A percentile compares a stretch with the other conserved stretches of the same genome.
Evolutionary conservation across 352 stramenopile species (phyloP).

Genomic region (Pythium phragmiticola): DNA sequence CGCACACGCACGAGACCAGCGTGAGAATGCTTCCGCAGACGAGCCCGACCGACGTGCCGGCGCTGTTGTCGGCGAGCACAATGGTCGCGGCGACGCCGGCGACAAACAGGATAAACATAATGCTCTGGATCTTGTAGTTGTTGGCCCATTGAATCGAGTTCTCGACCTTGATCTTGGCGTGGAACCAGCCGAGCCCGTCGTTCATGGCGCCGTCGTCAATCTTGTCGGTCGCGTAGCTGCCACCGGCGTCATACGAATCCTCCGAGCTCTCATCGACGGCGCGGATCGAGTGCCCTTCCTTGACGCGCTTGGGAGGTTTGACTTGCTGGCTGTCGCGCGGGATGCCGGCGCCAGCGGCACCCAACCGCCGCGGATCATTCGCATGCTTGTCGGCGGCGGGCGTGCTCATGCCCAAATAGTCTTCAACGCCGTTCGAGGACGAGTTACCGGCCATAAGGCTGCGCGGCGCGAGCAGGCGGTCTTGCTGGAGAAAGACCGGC

Average conservation of each 20-base stretch:
- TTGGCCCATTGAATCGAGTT: conserved; percentile 85
- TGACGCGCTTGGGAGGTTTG: conserved; percentile 7
- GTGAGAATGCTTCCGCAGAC: conserved; percentile 76
- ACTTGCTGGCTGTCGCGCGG: conserved; percentile 25
- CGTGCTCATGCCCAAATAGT: conserved; percentile 25
- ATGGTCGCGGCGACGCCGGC: conserved; percentile 53
- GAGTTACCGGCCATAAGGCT: not conserved
- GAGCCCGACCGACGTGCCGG: conserved; percentile 63
- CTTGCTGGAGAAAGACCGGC: conserved; percentile 22
- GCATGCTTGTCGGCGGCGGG: conserved; percentile 16
- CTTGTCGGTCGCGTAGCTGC: conserved; percentile 67
- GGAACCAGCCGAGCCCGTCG: conserved; percentile 81
- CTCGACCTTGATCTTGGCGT: conserved; percentile 85
- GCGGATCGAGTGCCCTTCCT: conserved; percentile 28
- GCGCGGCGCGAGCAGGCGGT: conserved; percentile 10
- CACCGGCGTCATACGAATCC: conserved; percentile 70
- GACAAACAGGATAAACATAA: conserved; percentile 79
- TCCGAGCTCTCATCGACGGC: conserved; percentile 72
- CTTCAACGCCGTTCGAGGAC: not conserved
- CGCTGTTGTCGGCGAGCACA: conserved; percentile 55
- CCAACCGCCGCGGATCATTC: conserved; percentile 8
- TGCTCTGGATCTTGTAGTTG: conserved; percentile 86
- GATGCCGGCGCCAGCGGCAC: conserved; percentile 14
- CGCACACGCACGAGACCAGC: conserved; percentile 62
- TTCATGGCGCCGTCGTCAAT: conserved; percentile 32